phyloP scores from a whole-genome alignment of 2,329 filamentous ascomycete species.

The Phoma sp. region DNA sequence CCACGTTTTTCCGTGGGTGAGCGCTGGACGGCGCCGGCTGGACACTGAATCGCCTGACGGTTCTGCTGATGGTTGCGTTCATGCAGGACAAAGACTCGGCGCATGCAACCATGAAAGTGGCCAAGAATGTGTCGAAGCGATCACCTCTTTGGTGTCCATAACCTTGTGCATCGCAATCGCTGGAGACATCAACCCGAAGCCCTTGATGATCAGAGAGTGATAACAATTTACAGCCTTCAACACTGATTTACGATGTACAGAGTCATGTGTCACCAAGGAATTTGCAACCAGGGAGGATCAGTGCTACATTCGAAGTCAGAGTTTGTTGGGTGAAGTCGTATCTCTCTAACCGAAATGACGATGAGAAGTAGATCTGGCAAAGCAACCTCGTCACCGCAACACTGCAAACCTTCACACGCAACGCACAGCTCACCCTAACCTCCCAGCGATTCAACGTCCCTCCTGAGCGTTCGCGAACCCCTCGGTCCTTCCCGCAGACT shows the following conservation, averaged over 20 bases:
- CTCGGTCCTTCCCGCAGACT: conserved; percentile 12
- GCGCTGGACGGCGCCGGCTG: not conserved
- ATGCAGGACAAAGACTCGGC: conserved; percentile 7
- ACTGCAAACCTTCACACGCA: not conserved
- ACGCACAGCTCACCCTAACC: conserved; percentile 8
- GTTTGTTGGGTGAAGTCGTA: not conserved
- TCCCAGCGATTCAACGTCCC: conserved; percentile 10
- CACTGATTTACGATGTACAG: not conserved
- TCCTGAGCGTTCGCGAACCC: not conserved
- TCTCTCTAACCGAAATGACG: not conserved
- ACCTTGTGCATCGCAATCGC: not conserved
- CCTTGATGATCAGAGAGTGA: no score
- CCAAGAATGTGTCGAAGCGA: not conserved
- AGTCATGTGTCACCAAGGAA: not conserved
- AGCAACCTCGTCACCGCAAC: not conserved
- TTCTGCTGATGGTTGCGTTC: conserved; percentile 14
- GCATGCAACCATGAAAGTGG: not conserved
- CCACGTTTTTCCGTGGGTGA: not conserved
- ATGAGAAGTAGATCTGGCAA: not conserved
- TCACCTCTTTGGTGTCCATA: not conserved
- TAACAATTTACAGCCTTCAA: no score
- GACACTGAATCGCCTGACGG: conserved; percentile 7
- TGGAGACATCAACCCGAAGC: not conserved
- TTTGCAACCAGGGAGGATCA: not conserved
- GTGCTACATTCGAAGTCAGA: no score